A percentile compares a stretch with the other conserved stretches of the same genome.
phyloP scores from a whole-genome alignment of 129 eudicot species.

The Flaveria trinervia region DNA sequence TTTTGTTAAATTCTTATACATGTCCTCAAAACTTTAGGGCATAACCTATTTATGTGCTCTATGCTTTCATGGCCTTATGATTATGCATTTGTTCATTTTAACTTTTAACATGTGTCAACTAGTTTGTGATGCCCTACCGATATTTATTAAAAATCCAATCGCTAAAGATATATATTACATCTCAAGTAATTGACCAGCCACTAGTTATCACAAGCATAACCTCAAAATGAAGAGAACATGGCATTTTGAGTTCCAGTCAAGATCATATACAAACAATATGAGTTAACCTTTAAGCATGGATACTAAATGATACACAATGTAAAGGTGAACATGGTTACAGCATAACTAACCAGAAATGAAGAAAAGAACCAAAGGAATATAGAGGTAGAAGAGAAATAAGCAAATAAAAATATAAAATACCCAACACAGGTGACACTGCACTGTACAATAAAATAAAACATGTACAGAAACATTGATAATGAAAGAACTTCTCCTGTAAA shows the following conservation, averaged over 20 bases:
- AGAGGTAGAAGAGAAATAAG: neutral
- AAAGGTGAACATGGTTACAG: neutral
- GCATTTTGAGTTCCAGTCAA: neutral
- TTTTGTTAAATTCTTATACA: conserved; percentile 1
- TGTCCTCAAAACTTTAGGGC: neutral
- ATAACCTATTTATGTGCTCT: neutral
- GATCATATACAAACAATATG: neutral
- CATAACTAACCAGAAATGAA: conserved; percentile 8
- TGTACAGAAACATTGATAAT: neutral
- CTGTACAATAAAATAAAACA: neutral
- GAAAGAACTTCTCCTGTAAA: neutral
- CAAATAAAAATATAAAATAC: neutral
- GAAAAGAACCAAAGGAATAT: neutral
- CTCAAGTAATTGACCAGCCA: neutral
- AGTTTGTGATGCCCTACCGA: neutral
- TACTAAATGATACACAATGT: neutral
- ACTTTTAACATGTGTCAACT: neutral
- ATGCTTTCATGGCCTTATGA: neutral
- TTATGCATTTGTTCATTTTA: neutral
- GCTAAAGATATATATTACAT: neutral
- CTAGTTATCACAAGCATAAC: conserved; percentile 1
- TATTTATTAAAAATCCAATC: neutral
- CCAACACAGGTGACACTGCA: neutral
- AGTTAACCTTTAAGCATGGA: neutral
- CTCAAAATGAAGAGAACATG: conserved; percentile 7